These are phyloP conservation scores for Mucor mucedo DNA, from an alignment of 371 early-diverging fungal genomes.

Conservation along the genomic window DNA sequence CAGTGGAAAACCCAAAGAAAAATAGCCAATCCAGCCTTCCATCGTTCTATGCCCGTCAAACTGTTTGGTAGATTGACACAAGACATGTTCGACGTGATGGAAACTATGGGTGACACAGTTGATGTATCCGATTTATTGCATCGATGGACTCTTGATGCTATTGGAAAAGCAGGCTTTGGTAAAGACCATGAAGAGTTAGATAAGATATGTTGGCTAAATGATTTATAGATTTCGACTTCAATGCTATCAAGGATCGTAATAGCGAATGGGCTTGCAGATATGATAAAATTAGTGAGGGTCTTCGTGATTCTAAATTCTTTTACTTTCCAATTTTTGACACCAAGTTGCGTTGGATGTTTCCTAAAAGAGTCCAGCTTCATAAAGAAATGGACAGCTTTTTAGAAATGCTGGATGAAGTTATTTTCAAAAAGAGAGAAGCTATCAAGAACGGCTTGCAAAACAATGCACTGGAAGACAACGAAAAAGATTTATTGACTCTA, in stretches of 20 bases:
- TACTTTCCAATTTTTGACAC: conserved; percentile 29
- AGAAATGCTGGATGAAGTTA: conserved; percentile 8
- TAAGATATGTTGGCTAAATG: no score
- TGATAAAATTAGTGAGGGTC: conserved; percentile 16
- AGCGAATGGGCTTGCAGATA: conserved; percentile 26
- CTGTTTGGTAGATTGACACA: conserved; percentile 33
- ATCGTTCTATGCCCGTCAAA: conserved; percentile 36
- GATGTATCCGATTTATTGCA: conserved; percentile 30
- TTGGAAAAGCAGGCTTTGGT: conserved; percentile 33
- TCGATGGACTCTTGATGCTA: conserved; percentile 32
- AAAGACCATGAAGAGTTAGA: neutral
- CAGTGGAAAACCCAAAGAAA: conserved; percentile 41
- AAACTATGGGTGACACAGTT: conserved; percentile 13
- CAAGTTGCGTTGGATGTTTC: conserved; percentile 24
- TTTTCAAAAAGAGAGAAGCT: conserved; percentile 8
- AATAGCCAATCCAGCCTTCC: conserved; percentile 48
- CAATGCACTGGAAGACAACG: neutral
- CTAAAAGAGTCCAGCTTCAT: conserved; percentile 39
- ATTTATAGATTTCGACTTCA: conserved; percentile 33
- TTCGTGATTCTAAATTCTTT: conserved; percentile 21
- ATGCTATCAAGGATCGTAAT: conserved; percentile 24
- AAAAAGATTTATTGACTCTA: neutral
- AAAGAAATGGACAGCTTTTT: conserved; percentile 21
- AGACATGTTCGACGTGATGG: conserved; percentile 29
- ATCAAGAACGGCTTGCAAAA: neutral